These are phyloP conservation scores for Ceratopteris richardii DNA, from an alignment of 75 land plant species.

Conservation along the genomic window DNA sequence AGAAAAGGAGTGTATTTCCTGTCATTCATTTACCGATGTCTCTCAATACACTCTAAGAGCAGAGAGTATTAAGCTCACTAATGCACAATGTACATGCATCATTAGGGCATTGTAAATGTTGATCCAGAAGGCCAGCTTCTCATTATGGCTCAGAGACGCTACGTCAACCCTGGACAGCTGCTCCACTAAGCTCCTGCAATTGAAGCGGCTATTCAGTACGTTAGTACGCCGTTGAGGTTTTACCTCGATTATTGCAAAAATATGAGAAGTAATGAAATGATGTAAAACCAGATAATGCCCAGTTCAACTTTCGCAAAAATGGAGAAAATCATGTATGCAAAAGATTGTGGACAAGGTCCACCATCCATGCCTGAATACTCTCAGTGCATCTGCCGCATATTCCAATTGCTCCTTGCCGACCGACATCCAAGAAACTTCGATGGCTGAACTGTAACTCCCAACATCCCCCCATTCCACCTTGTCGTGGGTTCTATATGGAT, in stretches of 20 bases:
- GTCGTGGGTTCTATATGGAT: conserved; percentile 58
- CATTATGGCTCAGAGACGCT: conserved; percentile 36
- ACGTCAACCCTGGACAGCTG: conserved; percentile 71
- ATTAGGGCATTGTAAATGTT: conserved; percentile 86
- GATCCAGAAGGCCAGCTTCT: conserved; percentile 88
- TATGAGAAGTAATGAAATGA: too few species aligned
- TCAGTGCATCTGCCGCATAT: conserved; percentile 66
- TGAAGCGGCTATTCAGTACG: too few species aligned
- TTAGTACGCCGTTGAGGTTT: too few species aligned
- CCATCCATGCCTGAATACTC: conserved; percentile 56
- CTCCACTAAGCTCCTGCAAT: conserved; percentile 68
- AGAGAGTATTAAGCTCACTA: too few species aligned
- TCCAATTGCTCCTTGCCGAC: conserved; percentile 77
- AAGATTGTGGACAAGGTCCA: too few species aligned
- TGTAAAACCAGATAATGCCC: too few species aligned
- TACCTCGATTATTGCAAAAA: too few species aligned
- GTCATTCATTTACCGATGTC: not conserved
- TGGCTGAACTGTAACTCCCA: conserved; percentile 58
- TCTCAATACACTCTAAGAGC: too few species aligned
- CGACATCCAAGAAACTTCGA: conserved; percentile 80
- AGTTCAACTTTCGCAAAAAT: too few species aligned
- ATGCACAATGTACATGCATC: conserved; percentile 56
- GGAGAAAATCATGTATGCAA: too few species aligned
- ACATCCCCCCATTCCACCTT: conserved; percentile 72
- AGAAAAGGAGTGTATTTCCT: not conserved